Conservation (phyloP, 768 basidiomycete species). For the Trametes cingulata region DNA sequence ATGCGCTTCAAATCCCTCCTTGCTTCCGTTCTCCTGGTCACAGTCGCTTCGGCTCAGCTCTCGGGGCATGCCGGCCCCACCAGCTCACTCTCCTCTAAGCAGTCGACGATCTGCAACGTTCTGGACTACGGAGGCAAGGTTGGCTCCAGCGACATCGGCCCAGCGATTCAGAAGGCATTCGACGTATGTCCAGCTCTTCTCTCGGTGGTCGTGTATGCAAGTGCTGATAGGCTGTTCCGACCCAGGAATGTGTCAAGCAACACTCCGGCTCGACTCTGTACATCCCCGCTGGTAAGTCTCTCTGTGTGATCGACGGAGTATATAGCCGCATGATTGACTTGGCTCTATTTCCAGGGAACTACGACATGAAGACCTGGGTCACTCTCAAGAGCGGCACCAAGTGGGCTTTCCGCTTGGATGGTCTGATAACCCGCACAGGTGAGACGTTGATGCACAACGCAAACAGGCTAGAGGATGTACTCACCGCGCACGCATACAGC, state of each 20-base stretch:
- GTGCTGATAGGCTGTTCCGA: too few relatives aligned
- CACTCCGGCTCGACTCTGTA: conserved; percentile 27
- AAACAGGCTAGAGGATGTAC: neutral
- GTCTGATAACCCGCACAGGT: conserved; percentile 33
- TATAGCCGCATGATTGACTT: neutral
- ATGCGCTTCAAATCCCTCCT: conserved; percentile 19
- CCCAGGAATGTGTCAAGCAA: conserved; percentile 29
- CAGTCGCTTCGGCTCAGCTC: conserved; percentile 23
- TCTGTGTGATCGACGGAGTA: neutral
- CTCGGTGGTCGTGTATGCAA: neutral
- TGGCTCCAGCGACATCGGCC: conserved; percentile 34
- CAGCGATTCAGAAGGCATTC: conserved; percentile 32
- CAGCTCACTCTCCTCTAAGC: conserved; percentile 25
- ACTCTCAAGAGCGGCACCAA: conserved; percentile 29
- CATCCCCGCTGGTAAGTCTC: conserved; percentile 27
- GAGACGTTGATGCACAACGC: neutral
- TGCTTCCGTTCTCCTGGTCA: conserved; percentile 4
- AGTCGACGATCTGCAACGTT: conserved; percentile 29
- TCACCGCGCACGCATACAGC: conserved; percentile 15
- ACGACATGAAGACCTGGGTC: conserved; percentile 34
- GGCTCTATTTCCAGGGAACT: conserved; percentile 26
- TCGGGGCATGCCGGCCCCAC: conserved; percentile 29
- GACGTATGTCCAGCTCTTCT: neutral
- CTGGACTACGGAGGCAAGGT: conserved; percentile 32
- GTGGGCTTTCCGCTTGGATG: conserved; percentile 35